A percentile compares a stretch with the other conserved stretches of the same genome.
phyloP scores from a whole-genome alignment of 345 rosid species.

The Clarkia xantiana region DNA sequence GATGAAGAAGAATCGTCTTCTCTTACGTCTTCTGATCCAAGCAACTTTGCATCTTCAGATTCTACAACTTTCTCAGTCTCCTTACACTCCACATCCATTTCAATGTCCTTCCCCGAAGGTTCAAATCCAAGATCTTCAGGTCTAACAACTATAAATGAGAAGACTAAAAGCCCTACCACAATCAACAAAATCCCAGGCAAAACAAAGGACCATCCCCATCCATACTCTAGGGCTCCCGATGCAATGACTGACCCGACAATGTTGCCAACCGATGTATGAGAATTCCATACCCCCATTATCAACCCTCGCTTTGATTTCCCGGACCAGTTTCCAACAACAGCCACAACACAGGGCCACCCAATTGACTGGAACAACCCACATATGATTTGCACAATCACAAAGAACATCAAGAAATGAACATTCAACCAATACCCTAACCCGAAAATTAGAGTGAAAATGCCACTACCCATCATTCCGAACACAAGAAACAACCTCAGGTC shows the following conservation, averaged over 20 bases:
- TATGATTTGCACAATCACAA: conserved; percentile 48
- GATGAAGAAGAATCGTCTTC: conserved; percentile 14
- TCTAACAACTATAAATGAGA: conserved; percentile 49
- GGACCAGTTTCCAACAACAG: conserved; percentile 85
- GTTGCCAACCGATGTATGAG: conserved; percentile 80
- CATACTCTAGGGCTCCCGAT: conserved; percentile 57
- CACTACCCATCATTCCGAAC: conserved; percentile 89
- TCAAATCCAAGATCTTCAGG: conserved; percentile 64
- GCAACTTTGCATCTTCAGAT: conserved; percentile 43
- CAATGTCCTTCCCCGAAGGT: conserved; percentile 30
- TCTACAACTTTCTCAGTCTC: conserved; percentile 26
- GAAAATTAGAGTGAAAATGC: conserved; percentile 45
- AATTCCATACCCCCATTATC: conserved; percentile 88
- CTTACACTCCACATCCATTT: conserved; percentile 28
- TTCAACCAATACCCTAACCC: conserved; percentile 81
- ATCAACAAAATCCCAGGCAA: conserved; percentile 63
- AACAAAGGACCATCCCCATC: conserved; percentile 98
- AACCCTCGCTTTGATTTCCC: conserved; percentile 84
- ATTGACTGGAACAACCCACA: conserved; percentile 87
- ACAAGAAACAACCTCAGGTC: conserved; percentile 83
- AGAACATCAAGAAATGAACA: conserved; percentile 43
- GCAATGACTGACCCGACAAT: conserved; percentile 71
- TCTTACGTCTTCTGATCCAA: conserved; percentile 12
- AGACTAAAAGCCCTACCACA: conserved; percentile 44
- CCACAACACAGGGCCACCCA: conserved; percentile 98